Conservation (phyloP, 2,329 filamentous ascomycete species). For the Xylariaceae sp. region DNA sequence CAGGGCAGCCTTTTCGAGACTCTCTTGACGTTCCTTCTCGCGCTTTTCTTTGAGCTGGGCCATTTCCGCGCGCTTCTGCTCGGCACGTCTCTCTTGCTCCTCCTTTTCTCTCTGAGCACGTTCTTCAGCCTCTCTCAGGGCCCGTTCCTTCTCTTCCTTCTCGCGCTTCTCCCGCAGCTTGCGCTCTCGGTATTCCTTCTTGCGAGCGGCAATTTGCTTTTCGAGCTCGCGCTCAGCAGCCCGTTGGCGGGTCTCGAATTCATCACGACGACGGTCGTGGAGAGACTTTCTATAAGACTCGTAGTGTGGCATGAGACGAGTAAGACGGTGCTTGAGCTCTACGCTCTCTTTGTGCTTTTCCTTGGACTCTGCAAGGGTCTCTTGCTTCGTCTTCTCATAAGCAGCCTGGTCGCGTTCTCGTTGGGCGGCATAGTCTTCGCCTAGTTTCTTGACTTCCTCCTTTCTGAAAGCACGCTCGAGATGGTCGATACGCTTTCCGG, state of each 20-base stretch:
- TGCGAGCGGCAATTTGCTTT: slow-evolving; percentile 81
- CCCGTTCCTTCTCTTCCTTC: slow-evolving; percentile 78
- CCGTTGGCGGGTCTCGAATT: slow-evolving; percentile 92
- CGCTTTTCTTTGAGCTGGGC: slow-evolving; percentile 65
- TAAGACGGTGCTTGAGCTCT: slow-evolving; percentile 88
- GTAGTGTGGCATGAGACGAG: slow-evolving; percentile 79
- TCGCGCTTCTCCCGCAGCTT: slow-evolving; percentile 80
- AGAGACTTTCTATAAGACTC: slow-evolving; percentile 79
- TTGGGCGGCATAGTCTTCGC: slow-evolving; percentile 81
- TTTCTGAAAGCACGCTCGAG: slow-evolving; percentile 94
- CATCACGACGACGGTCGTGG: slow-evolving; percentile 82
- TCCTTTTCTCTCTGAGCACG: slow-evolving; percentile 77
- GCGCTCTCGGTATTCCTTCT: slow-evolving; percentile 84
- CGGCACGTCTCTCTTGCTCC: slow-evolving; percentile 75
- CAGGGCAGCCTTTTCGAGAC: slow-evolving; percentile 59
- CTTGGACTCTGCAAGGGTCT: slow-evolving; percentile 78
- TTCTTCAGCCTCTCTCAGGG: slow-evolving; percentile 81
- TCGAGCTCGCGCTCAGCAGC: slow-evolving; percentile 91
- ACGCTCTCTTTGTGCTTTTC: slow-evolving; percentile 89
- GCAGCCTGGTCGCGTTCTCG: slow-evolving; percentile 72
- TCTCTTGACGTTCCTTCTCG: slow-evolving; percentile 67
- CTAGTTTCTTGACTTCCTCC: slow-evolving; percentile 90
- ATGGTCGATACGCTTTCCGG: slow-evolving; percentile 94
- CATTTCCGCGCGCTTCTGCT: slow-evolving; percentile 72
- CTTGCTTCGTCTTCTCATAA: slow-evolving; percentile 74